Conservation (phyloP, 2,329 filamentous ascomycete genomes). For the Pseudogymnoascus pannorum region DNA sequence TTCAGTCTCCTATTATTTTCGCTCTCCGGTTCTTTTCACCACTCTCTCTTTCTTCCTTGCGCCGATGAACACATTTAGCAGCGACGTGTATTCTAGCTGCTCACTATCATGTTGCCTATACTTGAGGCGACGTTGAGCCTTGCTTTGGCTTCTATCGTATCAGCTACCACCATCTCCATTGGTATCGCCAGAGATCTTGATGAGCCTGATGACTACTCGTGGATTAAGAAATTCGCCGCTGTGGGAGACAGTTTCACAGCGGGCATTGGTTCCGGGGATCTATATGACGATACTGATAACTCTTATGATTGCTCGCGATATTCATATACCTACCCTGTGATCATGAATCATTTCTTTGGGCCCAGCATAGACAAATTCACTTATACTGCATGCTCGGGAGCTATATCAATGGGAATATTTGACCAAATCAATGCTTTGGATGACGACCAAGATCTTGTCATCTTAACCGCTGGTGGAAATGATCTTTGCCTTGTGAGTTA, state of each 20-base stretch:
- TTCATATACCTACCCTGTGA: constrained; percentile 23
- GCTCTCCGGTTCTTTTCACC: neutral
- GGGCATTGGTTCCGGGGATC: constrained; percentile 29
- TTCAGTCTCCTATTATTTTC: constrained; percentile 1
- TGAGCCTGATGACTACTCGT: neutral
- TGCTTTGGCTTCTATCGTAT: neutral
- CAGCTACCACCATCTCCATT: neutral
- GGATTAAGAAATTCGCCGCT: constrained; percentile 29
- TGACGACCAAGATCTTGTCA: constrained; percentile 28
- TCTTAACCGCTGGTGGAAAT: constrained; percentile 34
- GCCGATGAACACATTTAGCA: neutral
- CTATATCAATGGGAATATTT: constrained; percentile 24
- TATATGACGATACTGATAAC: constrained; percentile 10
- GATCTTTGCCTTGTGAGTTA: constrained; percentile 30
- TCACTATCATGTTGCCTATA: neutral
- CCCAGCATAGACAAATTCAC: constrained; percentile 24
- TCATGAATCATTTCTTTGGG: constrained; percentile 24
- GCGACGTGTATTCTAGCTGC: neutral
- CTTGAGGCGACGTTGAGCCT: neutral
- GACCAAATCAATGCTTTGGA: constrained; percentile 24
- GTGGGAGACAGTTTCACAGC: constrained; percentile 34
- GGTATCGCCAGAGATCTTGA: neutral
- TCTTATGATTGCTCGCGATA: constrained; percentile 26
- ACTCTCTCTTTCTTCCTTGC: neutral
- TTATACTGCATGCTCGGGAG: constrained; percentile 26